These are phyloP conservation scores for Byssothecium circinans DNA, from an alignment of 2,329 filamentous ascomycete genomes.

Conservation along the genomic window DNA sequence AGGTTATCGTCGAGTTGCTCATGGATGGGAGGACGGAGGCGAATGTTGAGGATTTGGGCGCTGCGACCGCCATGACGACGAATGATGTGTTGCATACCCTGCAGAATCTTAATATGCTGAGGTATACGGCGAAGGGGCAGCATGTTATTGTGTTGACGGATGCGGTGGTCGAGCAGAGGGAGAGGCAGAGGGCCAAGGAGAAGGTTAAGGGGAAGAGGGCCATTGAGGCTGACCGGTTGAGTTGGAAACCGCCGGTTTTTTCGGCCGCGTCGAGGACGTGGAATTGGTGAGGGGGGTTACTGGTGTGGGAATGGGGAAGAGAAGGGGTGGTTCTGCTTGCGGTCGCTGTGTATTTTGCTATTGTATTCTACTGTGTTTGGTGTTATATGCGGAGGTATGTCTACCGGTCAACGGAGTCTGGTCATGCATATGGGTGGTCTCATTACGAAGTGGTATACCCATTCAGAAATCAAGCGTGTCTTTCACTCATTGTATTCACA, in stretches of 20 bases:
- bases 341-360: too few relatives aligned
- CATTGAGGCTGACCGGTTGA: slow-evolving; percentile 77
- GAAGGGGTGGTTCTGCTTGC: too few relatives aligned
- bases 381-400: too few relatives aligned
- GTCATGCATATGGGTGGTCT: too few relatives aligned
- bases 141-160: slow-evolving; percentile 94
- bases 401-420: too few relatives aligned
- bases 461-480: too few relatives aligned
- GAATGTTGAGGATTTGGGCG: slow-evolving; percentile 83
- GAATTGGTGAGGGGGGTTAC: slow-evolving; percentile 69
- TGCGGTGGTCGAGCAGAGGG: slow-evolving; percentile 69
- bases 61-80: slow-evolving; percentile 87
- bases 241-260: slow-evolving; percentile 97
- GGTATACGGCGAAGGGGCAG: slow-evolving; percentile 86
- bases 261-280: slow-evolving; percentile 87
- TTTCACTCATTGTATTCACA: too few relatives aligned
- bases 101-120: slow-evolving; percentile 90
- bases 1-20: slow-evolving; percentile 88
- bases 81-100: slow-evolving; percentile 94
- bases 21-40: slow-evolving; percentile 68
- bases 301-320: background rate
- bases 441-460: too few relatives aligned
- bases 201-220: slow-evolving; percentile 74
- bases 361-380: too few relatives aligned
- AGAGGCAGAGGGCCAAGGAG: slow-evolving; percentile 75